Conservation (phyloP, 257 asterid genomes). For the Solanum clarkiae region DNA sequence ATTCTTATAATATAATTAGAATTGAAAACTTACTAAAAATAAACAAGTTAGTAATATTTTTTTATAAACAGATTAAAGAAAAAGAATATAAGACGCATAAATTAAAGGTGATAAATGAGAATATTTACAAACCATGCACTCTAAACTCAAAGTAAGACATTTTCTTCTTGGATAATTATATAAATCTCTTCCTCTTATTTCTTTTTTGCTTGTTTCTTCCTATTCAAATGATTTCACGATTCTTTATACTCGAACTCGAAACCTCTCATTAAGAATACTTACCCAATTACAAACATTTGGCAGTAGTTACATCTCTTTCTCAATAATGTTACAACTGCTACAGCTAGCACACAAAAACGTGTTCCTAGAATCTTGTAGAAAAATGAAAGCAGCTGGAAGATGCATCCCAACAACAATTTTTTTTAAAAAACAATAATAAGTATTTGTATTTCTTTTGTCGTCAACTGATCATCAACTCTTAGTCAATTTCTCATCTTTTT, state of each 20-base stretch:
- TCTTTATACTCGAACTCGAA: no score
- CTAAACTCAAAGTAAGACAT: not conserved
- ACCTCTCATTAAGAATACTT: not conserved
- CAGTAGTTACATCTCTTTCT: not conserved
- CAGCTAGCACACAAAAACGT: not conserved
- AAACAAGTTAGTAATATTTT: no score
- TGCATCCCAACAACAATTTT: not conserved
- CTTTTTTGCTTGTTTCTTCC: not conserved
- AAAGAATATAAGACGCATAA: no score
- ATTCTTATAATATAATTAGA: no score
- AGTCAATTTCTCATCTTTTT: not conserved
- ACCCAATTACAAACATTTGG: no score
- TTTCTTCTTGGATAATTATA: not conserved
- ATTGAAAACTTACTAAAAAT: no score
- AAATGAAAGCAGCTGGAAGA: not conserved
- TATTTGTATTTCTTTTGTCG: not conserved
- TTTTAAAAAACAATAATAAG: no score
- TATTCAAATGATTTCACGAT: not conserved
- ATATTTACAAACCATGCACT: no score
- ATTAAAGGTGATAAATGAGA: no score
- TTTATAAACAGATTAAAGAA: no score
- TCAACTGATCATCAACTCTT: not conserved
- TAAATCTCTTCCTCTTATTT: not conserved
- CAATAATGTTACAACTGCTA: not conserved
- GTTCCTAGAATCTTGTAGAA: not conserved